Evolutionary conservation across 139 green algal species (phyloP).

Genomic region (Auxenochlorella protothecoides): DNA sequence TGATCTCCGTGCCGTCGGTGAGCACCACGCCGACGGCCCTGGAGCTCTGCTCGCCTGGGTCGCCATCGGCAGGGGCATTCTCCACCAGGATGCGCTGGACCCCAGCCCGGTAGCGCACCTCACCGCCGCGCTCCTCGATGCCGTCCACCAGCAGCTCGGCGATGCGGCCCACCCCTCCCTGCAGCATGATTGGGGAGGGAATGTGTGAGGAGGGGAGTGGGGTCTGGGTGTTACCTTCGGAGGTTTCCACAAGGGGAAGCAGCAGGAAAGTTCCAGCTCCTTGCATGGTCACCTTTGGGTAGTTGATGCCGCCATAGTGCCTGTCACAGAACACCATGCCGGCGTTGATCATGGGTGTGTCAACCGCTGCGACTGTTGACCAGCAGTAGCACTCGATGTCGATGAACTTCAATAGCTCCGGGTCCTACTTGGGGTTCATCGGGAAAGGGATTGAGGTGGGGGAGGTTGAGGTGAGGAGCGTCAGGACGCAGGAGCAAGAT

Average conservation of each 20-base stretch:
- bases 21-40: too few species aligned
- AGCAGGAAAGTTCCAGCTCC: neutral
- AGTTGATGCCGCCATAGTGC: constrained; percentile 96
- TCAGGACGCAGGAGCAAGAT: too few species aligned
- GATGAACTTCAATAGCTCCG: constrained; percentile 85
- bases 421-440: constrained; percentile 31
- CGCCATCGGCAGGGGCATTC: neutral
- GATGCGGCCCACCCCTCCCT: constrained; percentile 80
- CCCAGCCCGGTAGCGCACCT: constrained; percentile 83
- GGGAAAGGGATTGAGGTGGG: too few species aligned
- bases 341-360: constrained; percentile 94
- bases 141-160: constrained; percentile 61
- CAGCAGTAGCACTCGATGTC: constrained; percentile 96
- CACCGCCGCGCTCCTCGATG: constrained; percentile 54
- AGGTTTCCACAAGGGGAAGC: neutral
- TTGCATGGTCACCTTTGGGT: constrained; percentile 41
- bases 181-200: neutral
- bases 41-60: too few species aligned
- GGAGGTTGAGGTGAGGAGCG: too few species aligned
- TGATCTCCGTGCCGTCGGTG: too few species aligned
- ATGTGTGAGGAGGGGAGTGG: too few species aligned
- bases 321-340: constrained; percentile 81
- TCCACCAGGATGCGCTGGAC: constrained; percentile 75
- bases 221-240: too few species aligned
- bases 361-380: constrained; percentile 73